Percentiles rank a stretch among this genome's conserved stretches.
Conservation (phyloP, 2,329 filamentous ascomycete genomes). For the Claviceps maximensis region DNA sequence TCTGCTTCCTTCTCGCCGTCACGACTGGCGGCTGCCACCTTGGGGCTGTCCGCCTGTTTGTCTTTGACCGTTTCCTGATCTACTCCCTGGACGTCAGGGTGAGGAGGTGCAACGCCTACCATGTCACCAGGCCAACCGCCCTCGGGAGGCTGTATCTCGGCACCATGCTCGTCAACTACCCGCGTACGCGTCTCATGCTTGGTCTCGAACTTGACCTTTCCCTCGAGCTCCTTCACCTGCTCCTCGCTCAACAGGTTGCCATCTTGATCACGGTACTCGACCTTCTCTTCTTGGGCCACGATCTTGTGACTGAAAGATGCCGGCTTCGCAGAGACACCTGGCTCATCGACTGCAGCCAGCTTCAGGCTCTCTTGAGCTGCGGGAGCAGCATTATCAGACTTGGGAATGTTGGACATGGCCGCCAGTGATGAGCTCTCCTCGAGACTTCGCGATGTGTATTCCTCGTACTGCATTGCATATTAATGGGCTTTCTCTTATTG, state of each 20-base stretch:
- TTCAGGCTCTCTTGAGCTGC: background rate
- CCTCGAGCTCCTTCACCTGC: slow-evolving; percentile 71
- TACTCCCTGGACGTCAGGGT: slow-evolving; percentile 47
- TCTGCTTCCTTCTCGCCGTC: slow-evolving; percentile 47
- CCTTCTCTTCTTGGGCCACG: slow-evolving; percentile 55
- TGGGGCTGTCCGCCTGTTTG: slow-evolving; percentile 25
- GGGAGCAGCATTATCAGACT: slow-evolving; percentile 11
- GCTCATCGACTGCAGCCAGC: slow-evolving; percentile 1
- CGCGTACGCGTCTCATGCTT: slow-evolving; percentile 90
- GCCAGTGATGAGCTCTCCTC: slow-evolving; percentile 15
- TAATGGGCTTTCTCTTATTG: background rate
- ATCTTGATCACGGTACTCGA: slow-evolving; percentile 72
- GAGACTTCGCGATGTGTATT: slow-evolving; percentile 7
- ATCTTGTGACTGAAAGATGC: slow-evolving; percentile 35
- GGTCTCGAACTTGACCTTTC: slow-evolving; percentile 91
- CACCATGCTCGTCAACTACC: slow-evolving; percentile 65
- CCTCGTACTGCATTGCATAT: slow-evolving; percentile 7
- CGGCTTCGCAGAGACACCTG: slow-evolving; percentile 35
- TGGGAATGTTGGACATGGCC: slow-evolving; percentile 15
- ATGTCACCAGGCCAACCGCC: slow-evolving; percentile 25
- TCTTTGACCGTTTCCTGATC: slow-evolving; percentile 43
- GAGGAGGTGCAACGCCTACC: slow-evolving; percentile 39
- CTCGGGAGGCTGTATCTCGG: slow-evolving; percentile 47
- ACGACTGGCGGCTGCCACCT: slow-evolving; percentile 33
- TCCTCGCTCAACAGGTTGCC: slow-evolving; percentile 78